Conservation (phyloP, 2,329 filamentous ascomycete genomes). For the Stemphylium vesicarium region DNA sequence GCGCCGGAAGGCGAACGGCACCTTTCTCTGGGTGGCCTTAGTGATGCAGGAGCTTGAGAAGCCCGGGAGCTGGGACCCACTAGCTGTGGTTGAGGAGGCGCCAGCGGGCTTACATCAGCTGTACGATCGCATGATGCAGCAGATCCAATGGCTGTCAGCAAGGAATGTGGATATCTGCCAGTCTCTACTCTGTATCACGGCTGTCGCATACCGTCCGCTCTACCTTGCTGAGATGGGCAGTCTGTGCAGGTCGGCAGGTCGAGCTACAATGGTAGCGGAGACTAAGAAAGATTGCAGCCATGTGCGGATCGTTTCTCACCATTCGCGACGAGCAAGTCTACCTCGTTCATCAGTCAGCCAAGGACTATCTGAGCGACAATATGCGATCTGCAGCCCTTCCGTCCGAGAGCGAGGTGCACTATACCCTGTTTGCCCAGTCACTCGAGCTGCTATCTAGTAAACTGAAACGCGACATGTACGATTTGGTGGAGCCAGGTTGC, state of each 20-base stretch:
- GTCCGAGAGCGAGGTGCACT: neutral
- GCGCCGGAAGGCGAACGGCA: slow-evolving; percentile 1
- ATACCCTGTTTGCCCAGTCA: neutral
- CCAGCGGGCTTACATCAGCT: no score
- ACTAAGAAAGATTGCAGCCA: neutral
- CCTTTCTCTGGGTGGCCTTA: neutral
- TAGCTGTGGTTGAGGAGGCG: no score
- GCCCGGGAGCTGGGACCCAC: no score
- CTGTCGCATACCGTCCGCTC: no score
- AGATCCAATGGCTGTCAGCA: slow-evolving; percentile 17
- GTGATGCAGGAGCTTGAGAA: no score
- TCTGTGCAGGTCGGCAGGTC: neutral
- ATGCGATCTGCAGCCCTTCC: neutral
- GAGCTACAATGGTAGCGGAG: no score
- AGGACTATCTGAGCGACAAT: slow-evolving; percentile 39
- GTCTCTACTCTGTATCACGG: no score
- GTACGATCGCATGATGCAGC: slow-evolving; percentile 26
- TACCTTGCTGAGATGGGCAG: slow-evolving; percentile 41
- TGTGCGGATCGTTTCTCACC: no score
- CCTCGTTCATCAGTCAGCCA: slow-evolving; percentile 54
- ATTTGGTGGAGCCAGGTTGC: slow-evolving; percentile 12
- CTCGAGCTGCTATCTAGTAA: slow-evolving; percentile 12
- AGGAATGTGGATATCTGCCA: no score
- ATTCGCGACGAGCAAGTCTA: slow-evolving; percentile 17
- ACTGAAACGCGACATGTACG: slow-evolving; percentile 26